Base-by-base conservation (phyloP, 2,329 filamentous ascomycete species). In the Xylaria sp. region DNA sequence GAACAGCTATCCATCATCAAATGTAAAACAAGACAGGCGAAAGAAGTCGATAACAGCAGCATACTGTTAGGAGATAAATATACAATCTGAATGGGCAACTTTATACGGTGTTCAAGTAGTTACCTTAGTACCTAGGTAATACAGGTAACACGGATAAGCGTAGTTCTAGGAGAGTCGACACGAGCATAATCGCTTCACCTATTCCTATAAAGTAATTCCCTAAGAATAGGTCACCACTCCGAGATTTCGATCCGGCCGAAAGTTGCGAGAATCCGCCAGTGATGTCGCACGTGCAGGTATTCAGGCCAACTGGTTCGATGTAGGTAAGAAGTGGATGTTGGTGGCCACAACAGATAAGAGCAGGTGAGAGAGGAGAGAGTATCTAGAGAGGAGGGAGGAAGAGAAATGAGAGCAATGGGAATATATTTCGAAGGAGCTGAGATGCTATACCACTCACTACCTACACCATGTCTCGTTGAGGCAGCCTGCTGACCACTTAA, bases 401-500 rank as follows among this genome's bases (percentile, higher is more conserved):
- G 40, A 18, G 40, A 44, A 16, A 44, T 18, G 40, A 44, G 40
- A 44, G 40, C 6, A 42, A 48, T 35, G 18, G 44, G 57, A 60
- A 35, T 47, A 32, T 47, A 60, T 47, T 60, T 48, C 18, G 13
- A 54, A 2, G 16, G 51, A 54, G 51, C 51, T 54, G 51, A 54
- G 51, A 32, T 54, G 27, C 27, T 35, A 21, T 27, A 35, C 16
- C 13, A 1, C 23, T 64, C 27, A n/a, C n/a, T n/a, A n/a, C n/a
- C n/a, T n/a, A n/a, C 50, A 35, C 32, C 32, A 37, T 23, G 54
- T 64, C 35, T 54, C 23, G 29, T 40, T 23, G 48, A 48, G 18
- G 37, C 27, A 27, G 29, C 29, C 60, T 68, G 65, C 47, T 60
- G 64, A 58, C 64, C 25, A 47, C 50, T 66, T 29, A 44, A 40